phyloP scores from a whole-genome alignment of 345 rosid genomes.

The Corchorus capsularis region DNA sequence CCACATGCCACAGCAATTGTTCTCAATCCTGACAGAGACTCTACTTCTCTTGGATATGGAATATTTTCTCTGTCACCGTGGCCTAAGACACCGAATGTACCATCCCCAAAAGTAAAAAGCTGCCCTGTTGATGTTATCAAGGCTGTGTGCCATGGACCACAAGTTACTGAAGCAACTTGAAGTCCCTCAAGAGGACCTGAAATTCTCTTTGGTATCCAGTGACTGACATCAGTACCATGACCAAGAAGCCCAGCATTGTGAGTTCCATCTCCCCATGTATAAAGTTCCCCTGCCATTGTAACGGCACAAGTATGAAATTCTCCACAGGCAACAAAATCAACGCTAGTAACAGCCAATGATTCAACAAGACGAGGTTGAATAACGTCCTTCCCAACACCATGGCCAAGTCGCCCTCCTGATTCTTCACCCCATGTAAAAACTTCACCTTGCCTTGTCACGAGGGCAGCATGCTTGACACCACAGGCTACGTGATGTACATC shows the following conservation, averaged over 20 bases:
- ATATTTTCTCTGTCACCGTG: slow-evolving; percentile 80
- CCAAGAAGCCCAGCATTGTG: slow-evolving; percentile 96
- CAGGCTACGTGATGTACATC: slow-evolving; percentile 91
- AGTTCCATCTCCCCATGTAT: slow-evolving; percentile 97
- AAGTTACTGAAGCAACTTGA: slow-evolving; percentile 77
- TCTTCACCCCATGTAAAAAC: slow-evolving; percentile 97
- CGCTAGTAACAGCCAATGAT: slow-evolving; percentile 58
- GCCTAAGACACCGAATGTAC: slow-evolving; percentile 93
- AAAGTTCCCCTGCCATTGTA: slow-evolving; percentile 87
- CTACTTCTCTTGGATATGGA: slow-evolving; percentile 78
- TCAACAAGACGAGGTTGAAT: slow-evolving; percentile 78
- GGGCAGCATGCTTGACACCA: slow-evolving; percentile 89
- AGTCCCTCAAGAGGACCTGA: slow-evolving; percentile 94
- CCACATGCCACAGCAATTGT: slow-evolving; percentile 89
- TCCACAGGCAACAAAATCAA: slow-evolving; percentile 91
- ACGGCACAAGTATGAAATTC: slow-evolving; percentile 96
- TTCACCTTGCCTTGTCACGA: slow-evolving; percentile 92
- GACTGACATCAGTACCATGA: slow-evolving; percentile 82
- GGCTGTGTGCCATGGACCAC: slow-evolving; percentile 99
- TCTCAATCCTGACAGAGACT: slow-evolving; percentile 81
- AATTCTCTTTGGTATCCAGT: slow-evolving; percentile 97
- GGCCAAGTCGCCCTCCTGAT: slow-evolving; percentile 96
- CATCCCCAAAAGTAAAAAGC: slow-evolving; percentile 96
- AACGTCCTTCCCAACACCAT: slow-evolving; percentile 79
- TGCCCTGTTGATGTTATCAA: slow-evolving; percentile 81